Conservation (phyloP, 306 rosid genomes). For the Nissolia schottii region DNA sequence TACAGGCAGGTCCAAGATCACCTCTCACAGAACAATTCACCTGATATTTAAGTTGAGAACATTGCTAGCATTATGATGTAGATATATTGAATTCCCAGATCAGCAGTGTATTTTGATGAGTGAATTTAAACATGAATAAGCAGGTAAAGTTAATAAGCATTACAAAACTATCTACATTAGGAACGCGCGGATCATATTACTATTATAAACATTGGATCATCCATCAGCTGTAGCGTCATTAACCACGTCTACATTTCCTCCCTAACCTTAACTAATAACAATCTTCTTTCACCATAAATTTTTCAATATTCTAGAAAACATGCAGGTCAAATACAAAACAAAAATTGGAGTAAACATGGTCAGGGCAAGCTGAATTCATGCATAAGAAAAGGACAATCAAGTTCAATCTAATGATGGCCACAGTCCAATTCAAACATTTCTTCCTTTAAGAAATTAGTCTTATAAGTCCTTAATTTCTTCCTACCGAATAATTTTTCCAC, state of each 20-base stretch:
- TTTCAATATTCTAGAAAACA: constrained; percentile 7
- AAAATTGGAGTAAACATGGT: constrained; percentile 12
- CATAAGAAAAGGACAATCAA: too few species aligned
- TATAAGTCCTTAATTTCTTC: too few species aligned
- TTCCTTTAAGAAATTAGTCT: too few species aligned
- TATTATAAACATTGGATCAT: too few species aligned
- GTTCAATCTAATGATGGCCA: too few species aligned
- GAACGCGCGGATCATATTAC: too few species aligned
- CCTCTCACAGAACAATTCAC: constrained; percentile 85
- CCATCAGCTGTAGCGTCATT: not conserved
- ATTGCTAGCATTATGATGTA: constrained; percentile 9
- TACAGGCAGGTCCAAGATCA: constrained; percentile 78
- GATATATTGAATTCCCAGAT: too few species aligned
- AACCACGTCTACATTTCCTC: not conserved
- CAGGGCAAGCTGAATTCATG: too few species aligned
- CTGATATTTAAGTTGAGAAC: constrained; percentile 43
- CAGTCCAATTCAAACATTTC: too few species aligned
- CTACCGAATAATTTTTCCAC: too few species aligned
- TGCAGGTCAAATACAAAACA: not conserved
- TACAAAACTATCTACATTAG: not conserved
- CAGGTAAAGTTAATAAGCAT: not conserved
- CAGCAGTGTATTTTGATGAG: too few species aligned
- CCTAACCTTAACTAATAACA: not conserved
- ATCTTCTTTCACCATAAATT: not conserved
- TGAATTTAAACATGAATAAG: not conserved